Evolutionary conservation across 768 basidiomycete genomes (phyloP), one percentile per base, ranked within the genome.

Genomic region (Trichaptum fuscoviolaceum): DNA sequence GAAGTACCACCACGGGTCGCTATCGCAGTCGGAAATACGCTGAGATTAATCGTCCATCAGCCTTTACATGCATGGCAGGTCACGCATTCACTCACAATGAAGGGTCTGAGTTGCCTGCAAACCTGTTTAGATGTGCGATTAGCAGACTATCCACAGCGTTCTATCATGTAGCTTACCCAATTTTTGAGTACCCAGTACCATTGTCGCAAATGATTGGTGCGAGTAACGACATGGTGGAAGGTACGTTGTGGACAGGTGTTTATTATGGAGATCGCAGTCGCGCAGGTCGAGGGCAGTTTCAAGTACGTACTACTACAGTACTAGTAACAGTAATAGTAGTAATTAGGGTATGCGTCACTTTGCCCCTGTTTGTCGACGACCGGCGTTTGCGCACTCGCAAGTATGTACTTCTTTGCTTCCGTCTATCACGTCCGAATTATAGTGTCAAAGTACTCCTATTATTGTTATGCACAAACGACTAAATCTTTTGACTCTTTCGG

Each of bases 191-290:
- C 35, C 96, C 96, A 59, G 96, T 97, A 57, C 96, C 96, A 82
- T 98, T 97, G 82, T 99, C 96, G 74, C 95, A 96, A 71, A 98
- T 96, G 75, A 99, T 94, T 67, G 96, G 95, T 7, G 95, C 91
- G 68, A 95, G 87, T 35, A 90, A 76, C 65, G 92, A 90, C 94
- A 97, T 96, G 66, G 42, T 52, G 42, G 12, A 52, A 52, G 42
- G 15, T 20, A 52, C 12, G 42, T 52, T 15, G 42, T 15, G 20
- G 42, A 20, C 10, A 20, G 42, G 42, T 12, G 42, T 52, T 52
- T 52, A 52, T 52, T 52, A 52, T 12, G 20, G 20, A 12, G 42
- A 15, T 52, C 42, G 42, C 42, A 52, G 42, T 52, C 42, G 30
- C 42, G 42, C 42, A 52, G 42, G 42, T 52, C 42, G 42, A 52